A percentile compares a stretch with the other conserved stretches of the same genome.
phyloP scores from a whole-genome alignment of 192 early-diverging fungal species.

The Mortierella hygrophila region DNA sequence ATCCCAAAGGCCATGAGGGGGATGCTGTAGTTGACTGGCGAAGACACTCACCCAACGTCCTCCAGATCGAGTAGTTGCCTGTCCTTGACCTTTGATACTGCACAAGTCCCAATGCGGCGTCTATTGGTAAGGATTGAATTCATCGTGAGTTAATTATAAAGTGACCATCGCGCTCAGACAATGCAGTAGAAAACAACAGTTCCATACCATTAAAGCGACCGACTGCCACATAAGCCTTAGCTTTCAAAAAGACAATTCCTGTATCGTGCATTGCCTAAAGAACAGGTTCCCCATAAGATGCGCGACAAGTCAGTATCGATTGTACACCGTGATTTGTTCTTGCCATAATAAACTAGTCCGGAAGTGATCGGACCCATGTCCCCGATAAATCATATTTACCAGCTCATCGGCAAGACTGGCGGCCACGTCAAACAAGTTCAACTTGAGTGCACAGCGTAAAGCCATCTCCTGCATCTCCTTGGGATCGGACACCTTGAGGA shows the following conservation, averaged over 20 bases:
- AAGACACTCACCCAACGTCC: slow-evolving; percentile 22
- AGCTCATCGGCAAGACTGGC: slow-evolving; percentile 25
- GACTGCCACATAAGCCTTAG: slow-evolving; percentile 30
- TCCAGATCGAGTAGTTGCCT: slow-evolving; percentile 52
- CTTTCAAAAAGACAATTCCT: slow-evolving; percentile 39
- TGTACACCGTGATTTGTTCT: not conserved
- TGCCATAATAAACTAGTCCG: not conserved
- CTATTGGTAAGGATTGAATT: slow-evolving; percentile 9
- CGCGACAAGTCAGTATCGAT: not conserved
- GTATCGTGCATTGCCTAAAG: slow-evolving; percentile 30
- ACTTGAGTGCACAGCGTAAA: slow-evolving; percentile 32
- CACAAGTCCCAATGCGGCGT: slow-evolving; percentile 20
- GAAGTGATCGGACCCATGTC: not conserved
- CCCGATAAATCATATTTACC: not conserved
- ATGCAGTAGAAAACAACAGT: not conserved
- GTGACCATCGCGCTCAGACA: not conserved
- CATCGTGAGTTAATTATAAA: not conserved
- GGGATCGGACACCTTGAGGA: slow-evolving; percentile 46
- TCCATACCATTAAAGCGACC: slow-evolving; percentile 35
- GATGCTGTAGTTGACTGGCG: slow-evolving; percentile 1
- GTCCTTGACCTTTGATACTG: slow-evolving; percentile 42
- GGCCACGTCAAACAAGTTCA: slow-evolving; percentile 12
- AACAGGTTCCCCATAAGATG: not conserved
- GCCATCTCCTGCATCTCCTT: slow-evolving; percentile 55
- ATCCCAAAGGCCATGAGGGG: too few species aligned